Base-by-base conservation (phyloP, 306 rosid genomes). In the Cucumis melo region DNA sequence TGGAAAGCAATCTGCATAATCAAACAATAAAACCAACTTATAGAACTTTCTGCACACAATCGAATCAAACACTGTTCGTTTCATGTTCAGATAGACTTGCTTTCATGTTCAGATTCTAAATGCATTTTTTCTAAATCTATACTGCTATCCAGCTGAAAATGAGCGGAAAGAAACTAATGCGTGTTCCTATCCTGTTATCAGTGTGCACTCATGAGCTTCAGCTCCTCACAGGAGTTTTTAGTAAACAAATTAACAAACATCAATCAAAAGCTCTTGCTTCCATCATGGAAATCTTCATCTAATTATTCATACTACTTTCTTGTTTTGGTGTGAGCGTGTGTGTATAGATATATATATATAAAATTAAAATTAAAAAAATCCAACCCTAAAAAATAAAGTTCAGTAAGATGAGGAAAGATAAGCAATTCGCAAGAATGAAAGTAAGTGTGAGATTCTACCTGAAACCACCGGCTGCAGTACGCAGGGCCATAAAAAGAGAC, bases 401-500 rank as follows among this genome's bases (percentile, higher is more conserved):
- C 48, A 42, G 3, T 46, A 12, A 46, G 51, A 39, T 41, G 19
- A 39, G 24, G 24, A 39, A 19, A 19, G 53, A 39, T 66, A 5
- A 10, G 23, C 41, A 32, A 14, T 72, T 72, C 20, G 39, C 29
- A 71, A 81, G 23, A 68, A 62, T 3, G 72, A 42, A 80, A 77
- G 67, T 44, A 36, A 34, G 32, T 70, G 58, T 23, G 75, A 67
- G 39, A 70, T 27, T 70, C 36, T 70, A 91, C 98, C 98, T 90
- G 83, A 80, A 70, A 84, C 68, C 77, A 70, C 98, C 98, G 64
- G 98, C 97, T 51, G 76, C 85, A 13, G 55, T 46, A 24, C 98
- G 93, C 72, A 93, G 85, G 60, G 90, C 91, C 97, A 93, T 93
- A 77, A 91, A 91, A 84, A 93, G 92, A 71, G 86, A 76, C 86